Base-by-base conservation (phyloP, 2,329 filamentous ascomycete genomes). In the Monilinia fructicola region DNA sequence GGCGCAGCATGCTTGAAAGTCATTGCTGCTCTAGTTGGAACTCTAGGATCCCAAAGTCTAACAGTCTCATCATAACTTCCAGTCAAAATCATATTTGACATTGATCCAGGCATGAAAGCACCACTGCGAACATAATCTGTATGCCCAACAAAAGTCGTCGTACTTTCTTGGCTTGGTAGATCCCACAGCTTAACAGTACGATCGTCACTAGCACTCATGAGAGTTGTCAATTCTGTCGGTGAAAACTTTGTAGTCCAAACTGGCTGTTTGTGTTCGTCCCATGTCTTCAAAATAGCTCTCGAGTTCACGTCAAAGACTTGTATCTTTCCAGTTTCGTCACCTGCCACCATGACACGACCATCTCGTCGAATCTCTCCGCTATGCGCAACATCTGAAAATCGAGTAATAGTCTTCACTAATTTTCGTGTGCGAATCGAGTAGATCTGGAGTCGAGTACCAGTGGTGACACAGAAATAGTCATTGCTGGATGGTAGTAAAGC, bases 61-160 rank as follows among this genome's bases (percentile, higher is more conserved):
- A 98, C 94, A 0, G 93, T 97, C 69, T 92, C 87, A 79, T 99
- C 95, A 80, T 99, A 99, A 78, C 91, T 93, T 59, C 96, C 95
- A 12, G 92, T 96, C 0, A 96, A 87, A 21, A 98, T 77, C 77
- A 97, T 84, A 74, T 90, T 89, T 38, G 81, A 85, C 78, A 83
- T 85, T 18, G 81, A 82, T 14, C 85, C 85, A 6, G 93, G 91
- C 85, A 99, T 89, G 78, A 96, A 99, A 62, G 86, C 85, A 68
- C 92, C 95, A 71, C 87, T 88, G 70, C 95, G 89, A 70, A 98
- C 94, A 77, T 99, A 99, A 78, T 99, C 95, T 65, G 87, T 84
- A 78, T 99, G 95, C 18, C 95, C 95, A 48, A 88, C 82, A 74
- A 97, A 96, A 2, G 88, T 92, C 68, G 87, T 87, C 54, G 87